These are phyloP conservation scores for Paecilomyces fulvus DNA, from an alignment of 2,329 filamentous ascomycete genomes.

Conservation along the genomic window DNA sequence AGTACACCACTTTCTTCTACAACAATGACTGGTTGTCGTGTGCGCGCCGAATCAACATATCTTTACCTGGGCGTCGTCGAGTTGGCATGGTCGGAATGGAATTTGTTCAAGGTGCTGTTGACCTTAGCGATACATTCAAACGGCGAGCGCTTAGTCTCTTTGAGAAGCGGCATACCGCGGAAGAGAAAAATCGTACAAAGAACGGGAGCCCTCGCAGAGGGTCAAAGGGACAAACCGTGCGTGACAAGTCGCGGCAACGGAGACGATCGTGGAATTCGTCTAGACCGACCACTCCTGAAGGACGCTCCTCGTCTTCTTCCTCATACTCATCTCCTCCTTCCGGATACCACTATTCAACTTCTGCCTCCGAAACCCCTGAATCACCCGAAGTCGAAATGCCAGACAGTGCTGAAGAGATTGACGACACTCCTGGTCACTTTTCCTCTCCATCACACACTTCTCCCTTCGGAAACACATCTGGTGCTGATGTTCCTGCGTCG, in stretches of 20 bases:
- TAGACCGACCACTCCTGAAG: background rate
- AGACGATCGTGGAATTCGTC: background rate
- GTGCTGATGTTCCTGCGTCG: background rate
- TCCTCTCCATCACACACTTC: background rate
- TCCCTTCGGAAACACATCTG: background rate
- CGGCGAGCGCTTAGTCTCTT: conserved; percentile 5
- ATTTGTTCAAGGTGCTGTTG: conserved; percentile 9
- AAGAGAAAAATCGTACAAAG: background rate
- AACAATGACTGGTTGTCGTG: background rate
- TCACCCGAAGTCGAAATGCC: background rate
- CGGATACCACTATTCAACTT: background rate
- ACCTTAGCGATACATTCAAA: conserved; percentile 5
- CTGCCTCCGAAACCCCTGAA: background rate
- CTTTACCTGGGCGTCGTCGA: background rate
- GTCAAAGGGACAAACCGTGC: background rate
- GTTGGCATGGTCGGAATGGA: background rate
- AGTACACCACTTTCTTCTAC: background rate
- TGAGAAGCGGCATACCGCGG: background rate
- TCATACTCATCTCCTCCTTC: background rate
- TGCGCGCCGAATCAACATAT: background rate
- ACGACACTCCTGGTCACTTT: background rate
- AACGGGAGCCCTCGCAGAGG: background rate
- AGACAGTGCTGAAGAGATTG: background rate
- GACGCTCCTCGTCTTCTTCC: background rate
- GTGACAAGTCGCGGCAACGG: background rate